Evolutionary conservation across 306 rosid genomes (phyloP), one percentile per base, ranked within the genome.

Genomic region (Gleditsia sinensis): DNA sequence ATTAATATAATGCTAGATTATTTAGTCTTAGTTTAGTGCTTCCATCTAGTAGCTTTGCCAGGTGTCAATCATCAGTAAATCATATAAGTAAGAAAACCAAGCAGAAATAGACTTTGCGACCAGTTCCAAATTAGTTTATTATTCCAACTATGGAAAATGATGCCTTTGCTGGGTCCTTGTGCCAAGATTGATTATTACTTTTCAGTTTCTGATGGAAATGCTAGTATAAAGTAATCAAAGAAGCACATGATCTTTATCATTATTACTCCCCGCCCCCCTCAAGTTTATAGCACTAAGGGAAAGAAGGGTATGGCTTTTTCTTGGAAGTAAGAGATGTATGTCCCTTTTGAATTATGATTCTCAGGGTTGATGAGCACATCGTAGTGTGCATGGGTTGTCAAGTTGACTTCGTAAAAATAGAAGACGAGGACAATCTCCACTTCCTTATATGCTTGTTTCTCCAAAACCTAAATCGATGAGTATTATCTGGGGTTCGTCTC

Each of bases 61-160:
- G 86, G 86, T 90, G 96, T 87, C 92, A 80, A 87, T 90, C 76
- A 86, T 84, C 89, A 83, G 80, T 61, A 76, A 75, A 84, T 89
- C 70, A 89, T 87, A 75, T 2, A 20, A 12, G 72, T 28, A 21
- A 86, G 72, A 28, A 69, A 40, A 65, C 87, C 87, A 68, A 86
- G 77, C 51, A 61, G 72, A 76, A 34, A 75, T 65, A 6, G 33
- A 71, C 61, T 68, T 72, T 17, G 48, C 67, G 46, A n/a, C 40
- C 49, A 49, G 51, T 71, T 59, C 60, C 40, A 9, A 4, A 56
- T 66, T 57, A 57, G 46, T 74, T 62, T 71, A 77, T 65, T 17
- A 74, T 67, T 87, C 80, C 67, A 69, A 65, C 86, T 49, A 65
- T 42, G 78, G 71, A 79, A 25, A 71, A 19, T 75, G 80, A 36